phyloP scores from a whole-genome alignment of 192 early-diverging fungal species.

The Dimargaris xerosporica region DNA sequence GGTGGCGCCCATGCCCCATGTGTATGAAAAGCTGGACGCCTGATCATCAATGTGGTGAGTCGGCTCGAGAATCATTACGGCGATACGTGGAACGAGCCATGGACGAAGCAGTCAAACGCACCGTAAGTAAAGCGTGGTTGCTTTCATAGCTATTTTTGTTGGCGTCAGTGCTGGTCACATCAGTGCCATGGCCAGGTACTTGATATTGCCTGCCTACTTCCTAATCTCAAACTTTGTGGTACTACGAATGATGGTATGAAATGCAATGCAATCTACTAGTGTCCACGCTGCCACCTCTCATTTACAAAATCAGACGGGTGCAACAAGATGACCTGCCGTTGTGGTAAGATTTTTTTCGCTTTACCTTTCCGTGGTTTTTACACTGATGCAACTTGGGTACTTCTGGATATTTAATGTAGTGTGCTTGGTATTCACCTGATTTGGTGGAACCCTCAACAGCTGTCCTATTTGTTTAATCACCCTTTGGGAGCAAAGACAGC shows the following conservation, averaged over 20 bases:
- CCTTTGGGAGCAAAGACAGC: background rate
- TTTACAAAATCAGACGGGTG: constrained; percentile 42
- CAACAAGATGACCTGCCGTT: constrained; percentile 46
- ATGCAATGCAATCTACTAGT: no score
- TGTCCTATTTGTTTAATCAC: background rate
- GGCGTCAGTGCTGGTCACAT: no score
- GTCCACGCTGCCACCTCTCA: constrained; percentile 33
- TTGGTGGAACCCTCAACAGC: background rate
- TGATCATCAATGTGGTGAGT: constrained; percentile 32
- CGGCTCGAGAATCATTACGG: constrained; percentile 31
- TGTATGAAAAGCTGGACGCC: constrained; percentile 27
- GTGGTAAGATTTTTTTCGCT: constrained; percentile 19
- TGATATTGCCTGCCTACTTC: no score
- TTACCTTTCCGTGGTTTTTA: background rate
- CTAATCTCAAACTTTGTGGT: no score
- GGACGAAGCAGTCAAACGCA: constrained; percentile 41
- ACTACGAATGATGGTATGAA: no score
- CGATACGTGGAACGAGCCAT: constrained; percentile 44
- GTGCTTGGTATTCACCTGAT: background rate
- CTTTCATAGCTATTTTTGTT: no score
- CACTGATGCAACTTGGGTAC: background rate
- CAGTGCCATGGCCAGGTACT: no score
- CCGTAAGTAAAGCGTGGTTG: no score
- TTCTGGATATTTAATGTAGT: background rate
- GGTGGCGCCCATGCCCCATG: constrained; percentile 24